Percentiles rank a stretch among this genome's conserved stretches.
These are phyloP conservation scores for Emericellopsis cladophorae DNA, from an alignment of 2,329 filamentous ascomycete genomes.

Conservation along the genomic window DNA sequence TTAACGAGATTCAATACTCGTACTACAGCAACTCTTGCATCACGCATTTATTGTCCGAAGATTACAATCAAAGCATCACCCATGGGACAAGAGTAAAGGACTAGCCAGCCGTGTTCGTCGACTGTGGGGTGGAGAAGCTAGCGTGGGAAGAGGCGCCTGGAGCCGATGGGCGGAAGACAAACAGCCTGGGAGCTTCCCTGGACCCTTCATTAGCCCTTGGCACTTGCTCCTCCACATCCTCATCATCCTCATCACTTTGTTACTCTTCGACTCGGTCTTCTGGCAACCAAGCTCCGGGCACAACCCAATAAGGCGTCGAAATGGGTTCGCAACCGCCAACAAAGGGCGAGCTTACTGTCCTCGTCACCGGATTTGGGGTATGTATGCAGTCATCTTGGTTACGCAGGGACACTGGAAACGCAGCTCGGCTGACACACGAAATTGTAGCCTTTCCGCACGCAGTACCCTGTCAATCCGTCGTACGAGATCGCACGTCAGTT, in stretches of 20 bases:
- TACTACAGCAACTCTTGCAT: too few relatives aligned
- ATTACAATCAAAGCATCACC: too few relatives aligned
- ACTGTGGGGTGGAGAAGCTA: too few relatives aligned
- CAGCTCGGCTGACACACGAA: not conserved
- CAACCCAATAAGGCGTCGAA: too few relatives aligned
- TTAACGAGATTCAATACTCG: too few relatives aligned
- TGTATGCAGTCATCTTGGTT: not conserved
- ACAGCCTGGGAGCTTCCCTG: not conserved
- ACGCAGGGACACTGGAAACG: not conserved
- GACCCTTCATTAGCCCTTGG: not conserved
- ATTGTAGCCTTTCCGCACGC: constrained; percentile 58
- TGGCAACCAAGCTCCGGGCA: not conserved
- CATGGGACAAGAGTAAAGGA: too few relatives aligned
- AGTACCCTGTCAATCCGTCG: constrained; percentile 65
- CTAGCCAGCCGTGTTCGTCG: too few relatives aligned
- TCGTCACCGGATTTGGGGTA: constrained; percentile 5
- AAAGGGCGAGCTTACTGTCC: constrained; percentile 4
- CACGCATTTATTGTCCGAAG: too few relatives aligned
- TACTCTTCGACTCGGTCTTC: not conserved
- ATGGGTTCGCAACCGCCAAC: constrained; percentile 4
- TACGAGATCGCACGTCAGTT: constrained; percentile 63
- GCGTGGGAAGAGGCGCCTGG: too few relatives aligned
- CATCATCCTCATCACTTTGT: not conserved
- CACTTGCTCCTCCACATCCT: not conserved
- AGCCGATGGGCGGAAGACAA: too few relatives aligned